A percentile compares a stretch with the other conserved stretches of the same genome.
phyloP scores from a whole-genome alignment of 352 stramenopile species.

The Phytophthora cactorum region DNA sequence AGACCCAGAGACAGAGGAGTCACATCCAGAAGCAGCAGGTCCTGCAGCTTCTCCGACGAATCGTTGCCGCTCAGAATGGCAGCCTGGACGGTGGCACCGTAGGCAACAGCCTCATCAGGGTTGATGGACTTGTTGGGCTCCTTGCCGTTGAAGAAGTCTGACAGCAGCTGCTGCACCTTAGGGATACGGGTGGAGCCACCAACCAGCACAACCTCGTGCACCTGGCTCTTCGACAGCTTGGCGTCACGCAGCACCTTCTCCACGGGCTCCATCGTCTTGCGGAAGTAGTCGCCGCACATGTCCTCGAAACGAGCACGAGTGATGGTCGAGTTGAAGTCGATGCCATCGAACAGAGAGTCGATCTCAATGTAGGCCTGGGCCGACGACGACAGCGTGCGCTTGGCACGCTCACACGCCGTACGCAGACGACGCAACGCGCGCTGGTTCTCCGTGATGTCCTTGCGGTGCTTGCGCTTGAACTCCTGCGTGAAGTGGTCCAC shows the following conservation, averaged over 20 bases:
- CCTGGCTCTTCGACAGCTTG: conserved; percentile 88
- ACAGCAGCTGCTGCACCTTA: conserved; percentile 66
- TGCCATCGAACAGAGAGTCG: conserved; percentile 92
- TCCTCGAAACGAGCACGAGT: conserved; percentile 93
- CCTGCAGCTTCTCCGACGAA: conserved; percentile 80
- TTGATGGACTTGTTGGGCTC: conserved; percentile 86
- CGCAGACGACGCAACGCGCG: conserved; percentile 89
- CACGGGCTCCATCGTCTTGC: conserved; percentile 90
- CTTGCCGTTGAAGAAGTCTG: conserved; percentile 79
- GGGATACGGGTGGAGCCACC: conserved; percentile 81
- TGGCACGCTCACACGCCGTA: conserved; percentile 94
- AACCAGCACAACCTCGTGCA: conserved; percentile 86
- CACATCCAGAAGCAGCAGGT: conserved; percentile 90
- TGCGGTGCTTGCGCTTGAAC: conserved; percentile 93
- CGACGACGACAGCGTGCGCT: conserved; percentile 93
- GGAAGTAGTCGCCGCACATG: conserved; percentile 91
- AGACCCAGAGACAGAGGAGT: conserved; percentile 88
- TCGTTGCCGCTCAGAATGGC: conserved; percentile 70
- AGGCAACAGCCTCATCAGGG: conserved; percentile 81
- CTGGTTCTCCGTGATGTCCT: conserved; percentile 91
- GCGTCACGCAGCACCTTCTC: conserved; percentile 91
- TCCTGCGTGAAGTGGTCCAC: conserved; percentile 94
- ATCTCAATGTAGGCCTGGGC: conserved; percentile 96
- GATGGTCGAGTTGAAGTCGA: conserved; percentile 95
- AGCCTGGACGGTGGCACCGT: conserved; percentile 78